phyloP scores from a whole-genome alignment of 2,329 filamentous ascomycete species.

The Fusarium papillatum region DNA sequence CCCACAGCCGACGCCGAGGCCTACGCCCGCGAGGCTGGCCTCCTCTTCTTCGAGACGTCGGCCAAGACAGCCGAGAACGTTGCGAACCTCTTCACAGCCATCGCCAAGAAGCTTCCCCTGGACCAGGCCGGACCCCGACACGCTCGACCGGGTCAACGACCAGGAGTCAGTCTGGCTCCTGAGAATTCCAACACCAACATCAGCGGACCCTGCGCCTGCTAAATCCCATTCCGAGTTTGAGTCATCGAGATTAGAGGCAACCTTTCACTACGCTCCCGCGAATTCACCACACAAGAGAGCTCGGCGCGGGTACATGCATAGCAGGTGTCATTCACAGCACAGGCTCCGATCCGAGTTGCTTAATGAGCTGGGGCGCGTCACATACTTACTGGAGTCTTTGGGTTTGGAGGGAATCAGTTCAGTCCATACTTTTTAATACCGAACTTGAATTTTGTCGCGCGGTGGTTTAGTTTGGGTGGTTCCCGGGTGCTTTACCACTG shows the following conservation, averaged over 20 bases:
- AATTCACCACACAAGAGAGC: slow-evolving; percentile 36
- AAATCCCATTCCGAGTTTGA: slow-evolving; percentile 43
- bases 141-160: slow-evolving; percentile 75
- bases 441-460: slow-evolving; percentile 47
- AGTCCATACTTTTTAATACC: slow-evolving; percentile 53
- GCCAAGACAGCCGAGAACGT: slow-evolving; percentile 99
- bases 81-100: slow-evolving; percentile 94
- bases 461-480: slow-evolving; percentile 33
- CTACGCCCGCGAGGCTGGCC: slow-evolving; percentile 92
- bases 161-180: slow-evolving; percentile 68
- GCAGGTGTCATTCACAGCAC: slow-evolving; percentile 41
- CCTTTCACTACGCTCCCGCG: slow-evolving; percentile 35
- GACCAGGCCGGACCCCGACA: slow-evolving; percentile 96
- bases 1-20: slow-evolving; percentile 91
- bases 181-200: slow-evolving; percentile 71
- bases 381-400: slow-evolving; percentile 58
- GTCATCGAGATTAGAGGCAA: slow-evolving; percentile 36
- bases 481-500: slow-evolving; percentile 30
- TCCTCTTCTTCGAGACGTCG: slow-evolving; percentile 98
- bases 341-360: slow-evolving; percentile 43
- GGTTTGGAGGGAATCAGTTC: slow-evolving; percentile 53
- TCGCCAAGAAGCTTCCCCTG: slow-evolving; percentile 96
- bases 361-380: slow-evolving; percentile 46
- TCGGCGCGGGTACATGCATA: slow-evolving; percentile 43
- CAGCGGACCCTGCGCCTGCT: slow-evolving; percentile 70